phyloP scores from a whole-genome alignment of 2,329 filamentous ascomycete genomes.

The Pseudocercospora cruenta region DNA sequence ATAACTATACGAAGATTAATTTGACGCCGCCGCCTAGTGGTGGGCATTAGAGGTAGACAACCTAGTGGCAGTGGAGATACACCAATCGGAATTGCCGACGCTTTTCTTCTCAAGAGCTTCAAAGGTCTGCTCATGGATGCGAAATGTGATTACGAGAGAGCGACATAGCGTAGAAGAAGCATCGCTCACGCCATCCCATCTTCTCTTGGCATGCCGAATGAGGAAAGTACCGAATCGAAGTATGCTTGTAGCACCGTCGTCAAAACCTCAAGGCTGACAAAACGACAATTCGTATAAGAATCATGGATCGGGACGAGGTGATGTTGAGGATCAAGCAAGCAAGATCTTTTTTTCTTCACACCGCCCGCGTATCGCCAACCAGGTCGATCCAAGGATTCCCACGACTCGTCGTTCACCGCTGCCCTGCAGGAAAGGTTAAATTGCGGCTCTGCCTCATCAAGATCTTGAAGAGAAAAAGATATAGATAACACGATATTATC shows the following conservation, averaged over 20 bases:
- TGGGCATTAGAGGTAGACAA: neutral
- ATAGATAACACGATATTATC: neutral
- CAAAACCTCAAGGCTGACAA: neutral
- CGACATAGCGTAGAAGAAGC: neutral
- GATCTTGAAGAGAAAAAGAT: neutral
- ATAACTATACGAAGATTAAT: constrained; percentile 9
- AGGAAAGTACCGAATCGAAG: neutral
- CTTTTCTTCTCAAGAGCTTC: too few relatives aligned
- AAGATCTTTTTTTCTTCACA: neutral
- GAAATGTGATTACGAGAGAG: neutral
- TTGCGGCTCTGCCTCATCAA: neutral
- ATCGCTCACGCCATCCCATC: neutral
- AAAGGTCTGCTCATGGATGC: neutral
- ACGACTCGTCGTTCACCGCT: neutral
- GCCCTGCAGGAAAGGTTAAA: neutral
- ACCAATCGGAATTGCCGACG: neutral
- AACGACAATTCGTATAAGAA: neutral
- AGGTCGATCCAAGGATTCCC: neutral
- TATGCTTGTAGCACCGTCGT: neutral
- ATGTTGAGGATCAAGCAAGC: neutral
- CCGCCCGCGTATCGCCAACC: neutral
- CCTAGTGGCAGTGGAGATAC: neutral
- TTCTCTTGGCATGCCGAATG: neutral
- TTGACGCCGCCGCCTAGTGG: neutral
- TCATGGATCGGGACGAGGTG: neutral